A percentile compares a stretch with the other conserved stretches of the same genome.
Evolutionary conservation across 345 rosid genomes (phyloP).

Genomic region (Isatis tinctoria): DNA sequence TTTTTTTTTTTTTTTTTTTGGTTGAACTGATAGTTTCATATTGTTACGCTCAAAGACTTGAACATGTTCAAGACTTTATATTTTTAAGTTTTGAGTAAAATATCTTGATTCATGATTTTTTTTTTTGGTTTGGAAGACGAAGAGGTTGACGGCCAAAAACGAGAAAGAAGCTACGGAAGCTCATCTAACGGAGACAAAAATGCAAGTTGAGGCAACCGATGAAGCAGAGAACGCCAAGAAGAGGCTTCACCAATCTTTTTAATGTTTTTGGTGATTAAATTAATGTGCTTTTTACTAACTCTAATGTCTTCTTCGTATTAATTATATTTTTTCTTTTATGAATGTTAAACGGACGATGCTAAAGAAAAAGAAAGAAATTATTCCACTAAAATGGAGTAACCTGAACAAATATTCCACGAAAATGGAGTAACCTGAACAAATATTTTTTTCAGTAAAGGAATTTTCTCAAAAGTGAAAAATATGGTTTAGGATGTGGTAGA

Average conservation of each 20-base stretch:
- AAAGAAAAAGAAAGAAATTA: too few relatives aligned
- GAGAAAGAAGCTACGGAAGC: slow-evolving; percentile 61
- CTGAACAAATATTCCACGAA: too few relatives aligned
- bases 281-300: neutral
- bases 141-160: slow-evolving; percentile 49
- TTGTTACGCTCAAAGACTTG: neutral
- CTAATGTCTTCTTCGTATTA: neutral
- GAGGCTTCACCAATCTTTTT: slow-evolving; percentile 31
- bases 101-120: neutral
- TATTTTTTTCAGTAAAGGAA: too few relatives aligned
- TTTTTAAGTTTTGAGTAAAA: neutral
- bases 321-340: neutral
- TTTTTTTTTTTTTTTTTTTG: too few relatives aligned
- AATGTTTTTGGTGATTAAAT: neutral
- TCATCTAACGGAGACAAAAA: slow-evolving; percentile 40
- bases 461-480: too few relatives aligned
- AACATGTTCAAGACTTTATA: neutral
- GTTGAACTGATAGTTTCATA: too few relatives aligned
- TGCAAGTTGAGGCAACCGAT: slow-evolving; percentile 63
- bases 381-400: too few relatives aligned
- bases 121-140: slow-evolving; percentile 33
- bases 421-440: too few relatives aligned
- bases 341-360: neutral
- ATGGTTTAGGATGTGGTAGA: too few relatives aligned
- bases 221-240: slow-evolving; percentile 53